Conservation (phyloP, 2,329 filamentous ascomycete species). For the Bimuria novae-zelandiae region DNA sequence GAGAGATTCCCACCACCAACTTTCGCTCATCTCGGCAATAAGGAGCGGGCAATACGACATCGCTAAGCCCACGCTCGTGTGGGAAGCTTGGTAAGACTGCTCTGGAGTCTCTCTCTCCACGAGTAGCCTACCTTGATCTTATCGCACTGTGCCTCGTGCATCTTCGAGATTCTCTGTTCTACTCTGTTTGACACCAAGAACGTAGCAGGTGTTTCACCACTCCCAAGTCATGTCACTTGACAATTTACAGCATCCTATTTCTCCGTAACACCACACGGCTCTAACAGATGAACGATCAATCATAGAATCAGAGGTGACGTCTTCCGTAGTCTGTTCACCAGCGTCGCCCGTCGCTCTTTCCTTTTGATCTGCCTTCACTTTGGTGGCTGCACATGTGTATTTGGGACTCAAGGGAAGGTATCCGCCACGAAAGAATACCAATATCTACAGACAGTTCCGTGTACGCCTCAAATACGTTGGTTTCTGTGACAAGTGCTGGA, state of each 20-base stretch:
- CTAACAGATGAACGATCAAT: slow-evolving; percentile 3
- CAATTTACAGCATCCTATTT: slow-evolving; percentile 2
- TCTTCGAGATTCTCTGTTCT: slow-evolving; percentile 1
- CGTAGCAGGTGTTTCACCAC: neutral
- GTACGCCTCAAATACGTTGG: no score
- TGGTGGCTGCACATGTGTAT: no score
- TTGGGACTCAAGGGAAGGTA: no score
- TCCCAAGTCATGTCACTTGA: neutral
- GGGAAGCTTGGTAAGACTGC: no score
- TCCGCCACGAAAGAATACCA: no score
- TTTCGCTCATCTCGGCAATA: slow-evolving; percentile 3
- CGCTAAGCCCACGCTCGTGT: neutral
- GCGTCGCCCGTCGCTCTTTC: neutral
- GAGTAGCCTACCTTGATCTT: neutral
- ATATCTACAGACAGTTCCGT: no score
- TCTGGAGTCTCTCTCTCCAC: neutral
- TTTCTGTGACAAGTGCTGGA: no score
- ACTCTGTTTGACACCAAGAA: slow-evolving; percentile 3
- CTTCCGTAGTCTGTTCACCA: neutral
- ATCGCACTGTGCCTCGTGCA: neutral
- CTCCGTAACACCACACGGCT: neutral
- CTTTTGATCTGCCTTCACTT: neutral
- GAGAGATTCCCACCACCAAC: neutral
- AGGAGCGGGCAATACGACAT: neutral
- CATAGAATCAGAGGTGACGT: neutral